These are phyloP conservation scores for Lodderomyces theae DNA, from an alignment of 1,139 yeast species.

Conservation along the genomic window DNA sequence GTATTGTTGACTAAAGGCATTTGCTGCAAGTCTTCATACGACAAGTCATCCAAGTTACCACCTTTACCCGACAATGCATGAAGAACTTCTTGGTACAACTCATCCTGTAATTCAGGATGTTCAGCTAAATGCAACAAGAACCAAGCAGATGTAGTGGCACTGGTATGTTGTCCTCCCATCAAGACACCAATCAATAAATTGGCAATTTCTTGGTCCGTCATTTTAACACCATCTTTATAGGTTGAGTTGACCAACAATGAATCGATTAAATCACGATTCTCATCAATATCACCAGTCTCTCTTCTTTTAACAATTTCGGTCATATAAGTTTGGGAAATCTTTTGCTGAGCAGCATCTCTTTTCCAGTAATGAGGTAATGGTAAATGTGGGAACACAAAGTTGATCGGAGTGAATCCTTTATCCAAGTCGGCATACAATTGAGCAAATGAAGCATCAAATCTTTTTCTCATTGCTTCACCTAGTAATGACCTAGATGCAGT, in stretches of 20 bases:
- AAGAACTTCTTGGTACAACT: conserved; percentile 70
- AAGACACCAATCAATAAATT: conserved; percentile 90
- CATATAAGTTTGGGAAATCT: conserved; percentile 78
- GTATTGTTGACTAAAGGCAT: conserved; percentile 79
- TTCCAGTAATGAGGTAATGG: conserved; percentile 83
- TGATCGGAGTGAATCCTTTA: conserved; percentile 94
- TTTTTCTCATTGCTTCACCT: conserved; percentile 88
- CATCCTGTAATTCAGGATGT: conserved; percentile 78
- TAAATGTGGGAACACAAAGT: conserved; percentile 90
- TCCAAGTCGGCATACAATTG: conserved; percentile 85
- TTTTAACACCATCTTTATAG: conserved; percentile 87
- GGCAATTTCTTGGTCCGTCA: conserved; percentile 95
- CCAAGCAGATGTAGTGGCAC: conserved; percentile 97
- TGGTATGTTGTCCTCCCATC: conserved; percentile 99
- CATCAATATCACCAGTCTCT: conserved; percentile 63
- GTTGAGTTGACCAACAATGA: conserved; percentile 77
- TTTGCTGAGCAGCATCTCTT: conserved; percentile 85
- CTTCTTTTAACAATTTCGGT: conserved; percentile 75
- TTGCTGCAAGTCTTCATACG: conserved; percentile 79
- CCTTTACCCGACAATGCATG: conserved; percentile 57
- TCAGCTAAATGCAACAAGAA: conserved; percentile 86
- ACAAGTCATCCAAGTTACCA: conserved; percentile 48
- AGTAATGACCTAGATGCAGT: conserved; percentile 90
- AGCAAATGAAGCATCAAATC: conserved; percentile 82
- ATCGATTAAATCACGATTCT: conserved; percentile 86